Base-by-base conservation (phyloP, 2,329 filamentous ascomycete species). In the Remersonia thermophila region DNA sequence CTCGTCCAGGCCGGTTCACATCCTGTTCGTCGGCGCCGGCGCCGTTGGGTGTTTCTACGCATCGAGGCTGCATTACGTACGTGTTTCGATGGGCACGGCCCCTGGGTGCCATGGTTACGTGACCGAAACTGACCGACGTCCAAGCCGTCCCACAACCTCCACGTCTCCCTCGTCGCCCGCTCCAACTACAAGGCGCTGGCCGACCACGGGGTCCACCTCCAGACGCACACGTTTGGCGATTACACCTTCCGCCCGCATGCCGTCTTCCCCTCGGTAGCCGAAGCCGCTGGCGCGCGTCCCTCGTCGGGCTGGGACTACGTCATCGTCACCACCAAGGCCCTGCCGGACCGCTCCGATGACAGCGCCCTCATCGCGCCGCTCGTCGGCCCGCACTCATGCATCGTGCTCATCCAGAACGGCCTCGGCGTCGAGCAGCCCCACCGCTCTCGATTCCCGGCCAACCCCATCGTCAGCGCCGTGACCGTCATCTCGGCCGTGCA, bases 41-140 rank as follows among this genome's bases (percentile, higher is more conserved):
- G 78, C 79, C 42, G 76, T 83, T 29, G 79, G 79, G 37, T 79
- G 76, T 37, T 83, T 83, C 60, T 83, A 82, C 49, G 78, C 75
- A 32, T 80, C 77, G 6, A 66, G 79, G 15, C 65, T 83, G 12
- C 75, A 80, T 47, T 63, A 71, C 47, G 71, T 72, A 58, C 49
- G 54, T 47, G 13, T n/a, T n/a, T n/a, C n/a, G n/a, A n/a, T n/a
- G n/a, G n/a, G n/a, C n/a, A n/a, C n/a, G n/a, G n/a, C n/a, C n/a
- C n/a, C n/a, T n/a, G n/a, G n/a, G n/a, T n/a, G n/a, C n/a, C n/a
- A n/a, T n/a, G n/a, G n/a, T n/a, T n/a, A n/a, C n/a, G n/a, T n/a
- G n/a, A n/a, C n/a, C n/a, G n/a, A n/a, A n/a, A n/a, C n/a, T n/a
- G n/a, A n/a, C n/a, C n/a, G n/a, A n/a, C n/a, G n/a, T 12, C 13